Base-by-base conservation (phyloP, 352 stramenopile genomes). In the Phytopythium mirpurense region DNA sequence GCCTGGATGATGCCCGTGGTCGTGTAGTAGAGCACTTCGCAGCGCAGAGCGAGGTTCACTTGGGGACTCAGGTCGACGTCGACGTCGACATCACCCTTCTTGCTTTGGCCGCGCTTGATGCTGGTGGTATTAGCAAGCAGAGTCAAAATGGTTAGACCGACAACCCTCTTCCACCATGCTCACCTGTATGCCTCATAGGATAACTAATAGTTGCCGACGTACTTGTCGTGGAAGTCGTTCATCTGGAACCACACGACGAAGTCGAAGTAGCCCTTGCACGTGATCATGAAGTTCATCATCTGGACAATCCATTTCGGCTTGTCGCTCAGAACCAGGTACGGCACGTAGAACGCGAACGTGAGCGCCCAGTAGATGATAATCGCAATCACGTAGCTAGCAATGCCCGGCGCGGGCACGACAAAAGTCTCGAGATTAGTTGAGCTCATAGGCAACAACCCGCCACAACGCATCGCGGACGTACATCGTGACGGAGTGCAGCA, bases 261-360 rank as follows among this genome's bases (percentile, higher is more conserved):
- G 57, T 94, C 84, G 53, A 94, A 92, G 67, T 94, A 94, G 38
- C 84, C 84, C 60, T 94, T 94, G 70, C 82, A 92, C 35, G 84
- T 94, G 62, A 94, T 93, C 78, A 94, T 92, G 45, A 93, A 94
- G 59, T 83, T 88, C 82, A 92, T 94, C 65, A 93, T 77, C 60
- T 94, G 80, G 35, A 63, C 65, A 12, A 94, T 59, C 64, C 69
- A 64, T 32, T 56, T 60, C 16, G 62, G 68, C 18, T 72, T 77
- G 9, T 81, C 37, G 2, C 65, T 66, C 60, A 89, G 64, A n/a
- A 89, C 66, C 26, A 95, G 57, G 55, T 92, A 95, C 42, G 84
- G 84, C 53, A 95, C 80, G 63, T 93, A 95, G 57, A 93, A 68
- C 54, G 74, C 70, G 60, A 95, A 93, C 16, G 81, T 92, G 58